These are phyloP conservation scores for Luzula sylvatica DNA, from an alignment of 176 grass and related monocot genomes.

Conservation along the genomic window DNA sequence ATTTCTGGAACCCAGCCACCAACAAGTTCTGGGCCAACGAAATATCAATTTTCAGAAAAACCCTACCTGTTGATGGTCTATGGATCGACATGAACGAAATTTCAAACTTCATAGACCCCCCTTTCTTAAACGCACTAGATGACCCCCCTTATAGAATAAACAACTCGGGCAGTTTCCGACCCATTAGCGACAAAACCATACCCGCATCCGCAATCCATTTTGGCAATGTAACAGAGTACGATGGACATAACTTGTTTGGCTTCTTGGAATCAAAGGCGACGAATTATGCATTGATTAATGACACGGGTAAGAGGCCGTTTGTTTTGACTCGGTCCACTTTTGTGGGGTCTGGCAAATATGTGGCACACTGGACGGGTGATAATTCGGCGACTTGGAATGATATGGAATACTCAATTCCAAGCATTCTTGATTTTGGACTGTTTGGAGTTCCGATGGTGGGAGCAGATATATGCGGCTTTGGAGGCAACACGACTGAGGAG, in stretches of 20 bases:
- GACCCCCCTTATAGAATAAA: conserved; percentile 76
- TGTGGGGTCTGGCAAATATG: conserved; percentile 55
- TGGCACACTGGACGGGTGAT: conserved; percentile 83
- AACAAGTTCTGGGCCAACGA: conserved; percentile 48
- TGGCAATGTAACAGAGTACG: conserved; percentile 51
- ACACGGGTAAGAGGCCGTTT: conserved; percentile 61
- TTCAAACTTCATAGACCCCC: conserved; percentile 51
- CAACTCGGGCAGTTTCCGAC: conserved; percentile 41
- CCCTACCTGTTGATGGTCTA: conserved; percentile 67
- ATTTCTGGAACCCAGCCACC: conserved; percentile 62
- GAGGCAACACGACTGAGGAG: conserved; percentile 58
- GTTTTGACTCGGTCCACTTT: conserved; percentile 73
- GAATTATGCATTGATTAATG: conserved; percentile 28
- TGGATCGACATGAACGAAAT: conserved; percentile 97
- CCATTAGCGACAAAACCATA: conserved; percentile 44
- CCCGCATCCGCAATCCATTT: conserved; percentile 54
- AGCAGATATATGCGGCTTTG: conserved; percentile 78
- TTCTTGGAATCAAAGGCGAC: conserved; percentile 64
- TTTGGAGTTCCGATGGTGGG: conserved; percentile 87
- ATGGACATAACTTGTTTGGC: conserved; percentile 76
- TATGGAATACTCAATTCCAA: conserved; percentile 52
- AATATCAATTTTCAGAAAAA: conserved; percentile 50
- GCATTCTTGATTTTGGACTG: conserved; percentile 59
- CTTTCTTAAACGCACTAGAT: conserved; percentile 40
- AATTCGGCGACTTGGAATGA: conserved; percentile 51